Evolutionary conservation across 1,284 basidiomycete species (phyloP).

Genomic region (Ceratorhiza oryzae-sativae): DNA sequence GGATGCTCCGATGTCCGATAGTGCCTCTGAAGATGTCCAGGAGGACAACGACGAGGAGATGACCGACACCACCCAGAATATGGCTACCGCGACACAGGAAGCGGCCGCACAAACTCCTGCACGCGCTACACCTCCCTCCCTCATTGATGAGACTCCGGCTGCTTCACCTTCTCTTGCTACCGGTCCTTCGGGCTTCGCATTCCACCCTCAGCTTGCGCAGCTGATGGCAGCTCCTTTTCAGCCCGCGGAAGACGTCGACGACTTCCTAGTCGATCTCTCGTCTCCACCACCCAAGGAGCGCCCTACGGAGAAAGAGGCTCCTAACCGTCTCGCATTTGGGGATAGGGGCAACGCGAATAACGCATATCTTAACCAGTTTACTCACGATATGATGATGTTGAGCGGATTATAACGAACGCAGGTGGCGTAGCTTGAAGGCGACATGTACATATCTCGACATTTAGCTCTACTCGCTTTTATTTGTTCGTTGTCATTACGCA

Average conservation of each 20-base stretch:
- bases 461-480: background rate
- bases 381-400: slow-evolving; percentile 33
- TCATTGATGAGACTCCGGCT: slow-evolving; percentile 27
- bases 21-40: background rate
- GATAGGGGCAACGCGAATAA: slow-evolving; percentile 22
- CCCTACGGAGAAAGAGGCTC: slow-evolving; percentile 11
- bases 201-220: slow-evolving; percentile 29
- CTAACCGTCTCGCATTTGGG: background rate
- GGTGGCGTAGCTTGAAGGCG: background rate
- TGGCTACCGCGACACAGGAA: background rate
- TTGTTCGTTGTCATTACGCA: background rate
- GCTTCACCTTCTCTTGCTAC: background rate
- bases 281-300: slow-evolving; percentile 31
- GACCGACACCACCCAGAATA: background rate
- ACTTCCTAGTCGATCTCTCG: slow-evolving; percentile 23
- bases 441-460: background rate
- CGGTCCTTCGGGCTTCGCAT: slow-evolving; percentile 21
- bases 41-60: background rate
- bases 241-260: slow-evolving; percentile 19
- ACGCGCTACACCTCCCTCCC: background rate
- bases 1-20: slow-evolving; percentile 2
- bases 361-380: slow-evolving; percentile 22
- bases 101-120: slow-evolving; percentile 14
- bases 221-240: slow-evolving; percentile 16
- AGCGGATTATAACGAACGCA: slow-evolving; percentile 27